phyloP scores from a whole-genome alignment of 768 basidiomycete species.

The Podaxis pistillaris region DNA sequence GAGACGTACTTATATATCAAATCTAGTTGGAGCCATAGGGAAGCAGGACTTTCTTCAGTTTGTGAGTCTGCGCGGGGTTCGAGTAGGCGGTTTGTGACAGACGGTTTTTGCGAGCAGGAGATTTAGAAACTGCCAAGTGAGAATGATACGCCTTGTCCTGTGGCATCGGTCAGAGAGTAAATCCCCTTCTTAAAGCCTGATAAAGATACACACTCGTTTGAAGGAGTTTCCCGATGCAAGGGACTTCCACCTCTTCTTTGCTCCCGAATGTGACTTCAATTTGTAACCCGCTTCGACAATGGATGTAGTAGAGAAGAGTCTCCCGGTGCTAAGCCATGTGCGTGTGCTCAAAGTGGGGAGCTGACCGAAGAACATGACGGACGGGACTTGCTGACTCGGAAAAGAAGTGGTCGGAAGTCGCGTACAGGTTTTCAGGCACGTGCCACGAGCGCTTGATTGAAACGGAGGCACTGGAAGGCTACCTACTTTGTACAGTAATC shows the following conservation, averaged over 20 bases:
- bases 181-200: neutral
- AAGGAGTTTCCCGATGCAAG: conserved; percentile 62
- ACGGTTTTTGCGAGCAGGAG: conserved; percentile 61
- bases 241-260: conserved; percentile 80
- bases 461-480: neutral
- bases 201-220: conserved; percentile 59
- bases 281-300: conserved; percentile 63
- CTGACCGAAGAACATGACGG: conserved; percentile 21
- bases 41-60: conserved; percentile 62
- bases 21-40: conserved; percentile 55
- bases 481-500: neutral
- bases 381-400: neutral
- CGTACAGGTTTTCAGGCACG: neutral
- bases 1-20: neutral
- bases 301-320: conserved; percentile 59
- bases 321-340: conserved; percentile 26
- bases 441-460: neutral
- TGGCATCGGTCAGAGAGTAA: neutral
- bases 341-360: conserved; percentile 18
- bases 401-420: neutral
- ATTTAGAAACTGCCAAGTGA: conserved; percentile 71
- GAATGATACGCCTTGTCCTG: conserved; percentile 72
- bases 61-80: conserved; percentile 58
- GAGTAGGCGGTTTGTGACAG: conserved; percentile 69
- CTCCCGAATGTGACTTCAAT: conserved; percentile 76